Evolutionary conservation across 2,329 filamentous ascomycete genomes (phyloP).

Genomic region (Phaeomoniella chlamydospora): DNA sequence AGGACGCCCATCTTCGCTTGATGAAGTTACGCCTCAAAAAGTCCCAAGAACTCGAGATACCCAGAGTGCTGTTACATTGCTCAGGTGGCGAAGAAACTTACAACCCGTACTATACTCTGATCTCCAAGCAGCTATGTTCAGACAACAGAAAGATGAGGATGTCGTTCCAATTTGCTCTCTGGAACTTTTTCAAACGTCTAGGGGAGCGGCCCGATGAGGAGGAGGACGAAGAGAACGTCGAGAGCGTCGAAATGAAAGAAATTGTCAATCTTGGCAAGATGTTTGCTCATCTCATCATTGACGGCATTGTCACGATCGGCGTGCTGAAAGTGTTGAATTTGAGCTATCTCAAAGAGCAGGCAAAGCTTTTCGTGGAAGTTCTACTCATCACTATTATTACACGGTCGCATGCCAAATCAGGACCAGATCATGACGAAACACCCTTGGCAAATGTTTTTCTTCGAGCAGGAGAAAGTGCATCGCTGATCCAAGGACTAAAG

Average conservation of each 20-base stretch:
- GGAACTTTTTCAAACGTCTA: constrained; percentile 71
- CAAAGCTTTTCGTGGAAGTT: constrained; percentile 64
- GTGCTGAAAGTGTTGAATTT: constrained; percentile 56
- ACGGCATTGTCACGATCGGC: constrained; percentile 42
- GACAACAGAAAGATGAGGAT: constrained; percentile 59
- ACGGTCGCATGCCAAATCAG: constrained; percentile 33
- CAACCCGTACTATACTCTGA: constrained; percentile 85
- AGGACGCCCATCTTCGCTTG: constrained; percentile 69
- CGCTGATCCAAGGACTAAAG: constrained; percentile 58
- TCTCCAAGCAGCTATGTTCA: constrained; percentile 62
- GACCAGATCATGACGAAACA: constrained; percentile 31
- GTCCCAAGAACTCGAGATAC: constrained; percentile 73
- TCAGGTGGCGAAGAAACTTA: constrained; percentile 69
- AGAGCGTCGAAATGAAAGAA: constrained; percentile 36
- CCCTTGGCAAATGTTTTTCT: constrained; percentile 53
- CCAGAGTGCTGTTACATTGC: constrained; percentile 77
- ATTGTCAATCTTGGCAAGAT: constrained; percentile 56
- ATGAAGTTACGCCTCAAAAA: constrained; percentile 74
- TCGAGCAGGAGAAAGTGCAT: constrained; percentile 46
- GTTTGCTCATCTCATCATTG: constrained; percentile 47
- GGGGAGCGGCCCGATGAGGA: constrained; percentile 66
- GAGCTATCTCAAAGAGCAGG: constrained; percentile 60
- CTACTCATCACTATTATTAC: constrained; percentile 64
- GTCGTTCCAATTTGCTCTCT: constrained; percentile 75
- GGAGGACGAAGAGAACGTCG: constrained; percentile 35